Evolutionary conservation across 164 flowering plant species (phyloP).

Genomic region (Annona cherimola): DNA sequence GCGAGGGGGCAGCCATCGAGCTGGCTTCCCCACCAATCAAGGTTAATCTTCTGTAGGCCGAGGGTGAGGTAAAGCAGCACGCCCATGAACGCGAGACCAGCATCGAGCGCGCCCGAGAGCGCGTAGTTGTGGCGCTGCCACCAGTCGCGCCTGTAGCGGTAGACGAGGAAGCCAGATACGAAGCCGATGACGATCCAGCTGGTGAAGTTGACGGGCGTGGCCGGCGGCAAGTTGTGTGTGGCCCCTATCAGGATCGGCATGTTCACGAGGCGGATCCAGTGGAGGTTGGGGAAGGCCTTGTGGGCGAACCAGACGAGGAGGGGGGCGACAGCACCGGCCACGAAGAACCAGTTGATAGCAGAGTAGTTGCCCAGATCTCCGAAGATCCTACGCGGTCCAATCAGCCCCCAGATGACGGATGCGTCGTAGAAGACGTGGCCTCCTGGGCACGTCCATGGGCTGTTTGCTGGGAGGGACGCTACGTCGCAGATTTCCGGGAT

Average conservation of each 20-base stretch:
- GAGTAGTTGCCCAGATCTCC: slow-evolving; percentile 57
- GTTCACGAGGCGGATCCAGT: slow-evolving; percentile 77
- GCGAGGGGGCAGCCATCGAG: slow-evolving; percentile 69
- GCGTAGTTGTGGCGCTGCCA: slow-evolving; percentile 71
- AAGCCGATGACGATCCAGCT: slow-evolving; percentile 67
- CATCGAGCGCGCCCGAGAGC: slow-evolving; percentile 77
- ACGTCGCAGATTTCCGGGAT: slow-evolving; percentile 55
- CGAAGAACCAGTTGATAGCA: slow-evolving; percentile 71
- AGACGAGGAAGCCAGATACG: slow-evolving; percentile 55
- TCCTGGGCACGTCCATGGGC: slow-evolving; percentile 74
- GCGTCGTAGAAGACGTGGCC: slow-evolving; percentile 80
- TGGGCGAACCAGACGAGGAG: slow-evolving; percentile 58
- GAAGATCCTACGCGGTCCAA: slow-evolving; percentile 70
- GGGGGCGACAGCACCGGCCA: slow-evolving; percentile 67
- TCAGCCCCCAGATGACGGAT: slow-evolving; percentile 80
- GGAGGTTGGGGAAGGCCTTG: slow-evolving; percentile 55
- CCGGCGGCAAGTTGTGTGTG: slow-evolving; percentile 64
- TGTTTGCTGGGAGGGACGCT: slow-evolving; percentile 30
- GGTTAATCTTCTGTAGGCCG: slow-evolving; percentile 40
- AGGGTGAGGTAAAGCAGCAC: slow-evolving; percentile 55
- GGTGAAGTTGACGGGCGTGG: slow-evolving; percentile 67
- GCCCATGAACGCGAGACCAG: slow-evolving; percentile 84
- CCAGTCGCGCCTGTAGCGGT: slow-evolving; percentile 54
- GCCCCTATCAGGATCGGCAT: slow-evolving; percentile 71
- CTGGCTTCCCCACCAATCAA: slow-evolving; percentile 76